These are phyloP conservation scores for Cryomyces minteri DNA, from an alignment of 495 filamentous ascomycete genomes.

Conservation along the genomic window DNA sequence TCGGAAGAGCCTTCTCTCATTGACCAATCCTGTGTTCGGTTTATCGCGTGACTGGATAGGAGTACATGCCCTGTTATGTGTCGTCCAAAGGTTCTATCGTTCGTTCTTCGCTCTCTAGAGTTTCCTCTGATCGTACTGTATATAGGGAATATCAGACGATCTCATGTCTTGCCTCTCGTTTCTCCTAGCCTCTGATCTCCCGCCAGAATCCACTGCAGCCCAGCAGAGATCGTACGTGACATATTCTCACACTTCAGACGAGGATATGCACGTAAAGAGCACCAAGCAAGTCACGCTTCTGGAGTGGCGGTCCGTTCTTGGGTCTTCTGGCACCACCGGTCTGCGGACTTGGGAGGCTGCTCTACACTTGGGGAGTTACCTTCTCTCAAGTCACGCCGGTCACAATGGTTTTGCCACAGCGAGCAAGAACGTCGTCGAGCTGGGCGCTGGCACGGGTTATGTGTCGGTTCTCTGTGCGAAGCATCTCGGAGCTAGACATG, in stretches of 20 bases:
- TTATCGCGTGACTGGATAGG: too few species aligned
- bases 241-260: conserved; percentile 15
- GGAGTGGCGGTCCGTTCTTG: conserved; percentile 59
- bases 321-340: conserved; percentile 63
- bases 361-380: conserved; percentile 63
- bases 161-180: conserved; percentile 42
- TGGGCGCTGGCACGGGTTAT: conserved; percentile 80
- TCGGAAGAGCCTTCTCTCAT: too few species aligned
- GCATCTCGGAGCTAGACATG: conserved; percentile 39
- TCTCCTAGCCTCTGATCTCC: conserved; percentile 39
- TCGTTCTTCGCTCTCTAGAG: too few species aligned
- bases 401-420: conserved; percentile 20
- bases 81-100: too few species aligned
- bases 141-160: conserved; percentile 57
- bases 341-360: conserved; percentile 88
- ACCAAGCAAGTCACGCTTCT: conserved; percentile 31
- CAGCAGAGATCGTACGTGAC: conserved; percentile 62
- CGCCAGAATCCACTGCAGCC: conserved; percentile 38
- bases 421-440: conserved; percentile 54
- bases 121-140: too few species aligned
- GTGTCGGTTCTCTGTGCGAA: conserved; percentile 66
- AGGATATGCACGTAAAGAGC: background rate
- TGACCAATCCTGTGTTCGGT: too few species aligned
- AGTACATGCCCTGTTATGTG: too few species aligned
- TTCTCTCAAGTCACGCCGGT: conserved; percentile 27